Percentiles rank a stretch among this genome's conserved stretches.
These are phyloP conservation scores for Trichoderma sp. DNA, from an alignment of 2,329 filamentous ascomycete species.

Conservation along the genomic window DNA sequence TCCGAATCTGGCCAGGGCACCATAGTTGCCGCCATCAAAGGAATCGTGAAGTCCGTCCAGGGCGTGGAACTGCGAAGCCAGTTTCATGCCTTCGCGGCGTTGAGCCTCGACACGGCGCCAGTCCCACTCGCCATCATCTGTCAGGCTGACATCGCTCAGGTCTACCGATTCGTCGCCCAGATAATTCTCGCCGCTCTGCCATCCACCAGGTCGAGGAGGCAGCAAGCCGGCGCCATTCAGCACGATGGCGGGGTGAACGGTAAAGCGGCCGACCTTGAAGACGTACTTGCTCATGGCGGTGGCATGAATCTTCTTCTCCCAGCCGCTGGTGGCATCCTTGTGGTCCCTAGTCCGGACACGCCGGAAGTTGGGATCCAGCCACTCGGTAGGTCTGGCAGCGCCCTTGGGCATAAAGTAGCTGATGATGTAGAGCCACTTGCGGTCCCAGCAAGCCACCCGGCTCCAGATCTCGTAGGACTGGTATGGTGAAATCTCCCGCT, in stretches of 20 bases:
- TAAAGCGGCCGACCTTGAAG: conserved; percentile 77
- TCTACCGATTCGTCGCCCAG: conserved; percentile 41
- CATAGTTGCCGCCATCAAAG: conserved; percentile 54
- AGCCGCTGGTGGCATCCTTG: conserved; percentile 41
- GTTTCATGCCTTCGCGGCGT: conserved; percentile 54
- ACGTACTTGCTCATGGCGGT: conserved; percentile 78
- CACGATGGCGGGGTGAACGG: conserved; percentile 76
- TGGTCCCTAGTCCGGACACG: conserved; percentile 41
- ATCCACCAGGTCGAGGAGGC: conserved; percentile 68
- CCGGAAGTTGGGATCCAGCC: conserved; percentile 48
- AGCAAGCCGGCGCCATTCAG: conserved; percentile 71
- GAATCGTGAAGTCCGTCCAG: conserved; percentile 53
- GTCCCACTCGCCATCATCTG: conserved; percentile 48
- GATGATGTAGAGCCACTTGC: conserved; percentile 77
- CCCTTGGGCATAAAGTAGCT: conserved; percentile 69
- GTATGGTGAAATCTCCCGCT: conserved; percentile 68
- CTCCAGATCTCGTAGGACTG: conserved; percentile 72
- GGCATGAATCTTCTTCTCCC: conserved; percentile 66
- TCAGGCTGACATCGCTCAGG: conserved; percentile 36
- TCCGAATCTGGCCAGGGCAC: conserved; percentile 51
- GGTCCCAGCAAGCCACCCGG: conserved; percentile 70
- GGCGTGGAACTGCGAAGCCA: conserved; percentile 55
- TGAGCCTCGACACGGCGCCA: conserved; percentile 58
- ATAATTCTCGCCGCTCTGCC: conserved; percentile 48
- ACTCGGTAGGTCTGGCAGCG: conserved; percentile 53